Evolutionary conservation across 1,284 basidiomycete genomes (phyloP), one percentile per base, ranked within the genome.

Genomic region (Cerioporus squamosus): DNA sequence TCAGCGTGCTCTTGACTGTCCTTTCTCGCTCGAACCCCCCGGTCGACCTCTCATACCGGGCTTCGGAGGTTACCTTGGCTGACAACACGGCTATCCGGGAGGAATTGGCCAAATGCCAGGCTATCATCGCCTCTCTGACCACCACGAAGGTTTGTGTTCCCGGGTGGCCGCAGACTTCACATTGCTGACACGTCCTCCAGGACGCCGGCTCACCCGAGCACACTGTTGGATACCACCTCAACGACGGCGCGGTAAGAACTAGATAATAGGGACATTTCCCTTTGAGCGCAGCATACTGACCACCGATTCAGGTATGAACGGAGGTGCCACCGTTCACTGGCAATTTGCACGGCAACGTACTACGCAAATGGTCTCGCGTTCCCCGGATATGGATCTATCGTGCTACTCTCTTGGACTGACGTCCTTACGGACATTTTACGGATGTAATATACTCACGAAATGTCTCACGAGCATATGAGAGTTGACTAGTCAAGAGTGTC

Each of bases 1-100:
- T 63, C 22, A 63, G 62, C 29, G 56, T 60, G 47, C 55, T 63
- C 23, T 45, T 61, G 23, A 60, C 14, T 14, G 22, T 33, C 8
- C 15, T 12, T 22, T 29, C 31, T 17, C 5, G 20, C 12, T 18
- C 9, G 2, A 22, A 24, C 48, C 22, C 22, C 5, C 29, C 5
- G 29, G 29, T 29, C 10, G 29, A 5, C 29, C 29, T 29, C 29
- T 29, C 29, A 5, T 5, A 53, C 39, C 17, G 31, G 43, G 20
- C 46, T 29, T 38, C 49, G 15, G 44, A 44, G 12, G 54, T 57
- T 9, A 40, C 58, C 31, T 44, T 57, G 10, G 39, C 44, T 22
- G 39, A 55, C 9, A 24, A 57, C 22, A 18, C 29, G 12, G 53
- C 40, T 24, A 39, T 61, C 26, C 59, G 59, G 59, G 51, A 57